These are phyloP conservation scores for Thraustochytrium sp. DNA, from an alignment of 352 stramenopile species.

Conservation along the genomic window DNA sequence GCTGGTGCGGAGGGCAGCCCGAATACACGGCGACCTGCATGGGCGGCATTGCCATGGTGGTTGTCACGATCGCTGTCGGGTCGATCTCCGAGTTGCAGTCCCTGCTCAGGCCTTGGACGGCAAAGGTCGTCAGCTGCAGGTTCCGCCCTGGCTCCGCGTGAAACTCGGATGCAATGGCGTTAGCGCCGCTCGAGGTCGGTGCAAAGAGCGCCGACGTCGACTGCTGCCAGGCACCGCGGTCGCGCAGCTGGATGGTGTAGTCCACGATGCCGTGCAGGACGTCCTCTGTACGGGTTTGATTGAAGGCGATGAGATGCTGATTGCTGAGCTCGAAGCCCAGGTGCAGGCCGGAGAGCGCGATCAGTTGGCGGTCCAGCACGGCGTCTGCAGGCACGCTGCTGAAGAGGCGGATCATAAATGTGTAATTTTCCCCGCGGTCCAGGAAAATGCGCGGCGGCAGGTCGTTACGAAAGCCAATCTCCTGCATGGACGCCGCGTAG, in stretches of 20 bases:
- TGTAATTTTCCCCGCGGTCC: neutral
- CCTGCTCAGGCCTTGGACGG: neutral
- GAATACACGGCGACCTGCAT: slow-evolving; percentile 6
- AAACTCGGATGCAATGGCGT: neutral
- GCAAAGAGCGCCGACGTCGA: neutral
- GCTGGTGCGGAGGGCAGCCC: neutral
- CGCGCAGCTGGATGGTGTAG: neutral
- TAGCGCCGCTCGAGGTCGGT: neutral
- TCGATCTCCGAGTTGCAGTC: neutral
- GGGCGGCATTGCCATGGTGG: neutral
- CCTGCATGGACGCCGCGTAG: neutral
- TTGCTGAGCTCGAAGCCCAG: slow-evolving; percentile 26
- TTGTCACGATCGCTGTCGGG: neutral
- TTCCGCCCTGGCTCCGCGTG: neutral
- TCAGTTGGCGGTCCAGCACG: neutral
- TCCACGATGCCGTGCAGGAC: neutral
- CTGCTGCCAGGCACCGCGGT: neutral
- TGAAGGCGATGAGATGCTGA: neutral
- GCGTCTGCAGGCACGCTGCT: neutral
- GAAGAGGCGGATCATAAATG: neutral
- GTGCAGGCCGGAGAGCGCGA: neutral
- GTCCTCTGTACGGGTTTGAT: neutral
- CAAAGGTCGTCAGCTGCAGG: neutral
- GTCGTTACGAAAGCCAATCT: neutral
- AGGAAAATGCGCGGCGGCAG: slow-evolving; percentile 1